Conservation (phyloP, 805 yeast species). For the Monosporozyma aerobia region DNA sequence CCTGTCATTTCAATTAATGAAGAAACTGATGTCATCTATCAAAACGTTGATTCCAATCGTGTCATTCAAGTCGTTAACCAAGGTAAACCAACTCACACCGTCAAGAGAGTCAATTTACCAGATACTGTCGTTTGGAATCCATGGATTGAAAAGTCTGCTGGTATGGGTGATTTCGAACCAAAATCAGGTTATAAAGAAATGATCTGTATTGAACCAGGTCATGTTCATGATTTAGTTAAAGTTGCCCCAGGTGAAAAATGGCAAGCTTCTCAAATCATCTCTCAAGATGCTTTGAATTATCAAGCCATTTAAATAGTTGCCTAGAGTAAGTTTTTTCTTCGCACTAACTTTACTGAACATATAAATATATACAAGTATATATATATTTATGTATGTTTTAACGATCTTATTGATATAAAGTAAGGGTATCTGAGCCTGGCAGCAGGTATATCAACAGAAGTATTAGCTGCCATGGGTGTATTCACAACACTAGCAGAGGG, state of each 20-base stretch:
- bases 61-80: conserved; percentile 57
- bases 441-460: too few relatives aligned
- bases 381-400: not conserved
- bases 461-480: not conserved
- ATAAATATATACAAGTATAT: not conserved
- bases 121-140: conserved; percentile 96
- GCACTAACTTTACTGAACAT: not conserved
- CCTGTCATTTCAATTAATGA: conserved; percentile 65
- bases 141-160: conserved; percentile 74
- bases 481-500: not conserved
- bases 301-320: conserved; percentile 35
- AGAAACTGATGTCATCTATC: conserved; percentile 82
- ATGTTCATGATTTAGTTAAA: conserved; percentile 57
- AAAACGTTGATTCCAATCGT: conserved; percentile 45
- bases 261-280: conserved; percentile 57
- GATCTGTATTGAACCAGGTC: conserved; percentile 95
- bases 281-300: conserved; percentile 50
- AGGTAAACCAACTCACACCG: conserved; percentile 62
- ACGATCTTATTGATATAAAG: not conserved
- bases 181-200: conserved; percentile 72
- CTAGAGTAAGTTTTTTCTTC: not conserved
- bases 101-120: conserved; percentile 53
- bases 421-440: too few relatives aligned
- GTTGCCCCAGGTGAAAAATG: conserved; percentile 68
- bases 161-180: conserved; percentile 85